A percentile compares a stretch with the other conserved stretches of the same genome.
These are phyloP conservation scores for Populus tremula DNA, from an alignment of 345 rosid genomes.

Conservation along the genomic window DNA sequence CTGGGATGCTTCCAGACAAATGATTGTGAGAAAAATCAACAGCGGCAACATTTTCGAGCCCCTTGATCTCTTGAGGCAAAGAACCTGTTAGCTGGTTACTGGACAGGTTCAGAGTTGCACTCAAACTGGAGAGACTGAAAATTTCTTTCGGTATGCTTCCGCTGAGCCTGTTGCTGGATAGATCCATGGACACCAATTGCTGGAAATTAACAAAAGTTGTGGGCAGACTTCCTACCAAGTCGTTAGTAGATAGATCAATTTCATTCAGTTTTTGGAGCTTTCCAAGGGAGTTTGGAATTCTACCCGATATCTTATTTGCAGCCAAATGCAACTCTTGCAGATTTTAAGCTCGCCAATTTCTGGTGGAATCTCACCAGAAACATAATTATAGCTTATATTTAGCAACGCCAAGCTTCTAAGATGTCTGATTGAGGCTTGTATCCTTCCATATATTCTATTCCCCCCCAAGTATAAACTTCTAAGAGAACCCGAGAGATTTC, in stretches of 20 bases:
- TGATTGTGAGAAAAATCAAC: constrained; percentile 45
- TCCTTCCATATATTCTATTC: constrained; percentile 32
- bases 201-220: constrained; percentile 38
- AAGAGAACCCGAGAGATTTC: constrained; percentile 38
- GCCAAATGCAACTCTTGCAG: constrained; percentile 42
- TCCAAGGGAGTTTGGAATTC: constrained; percentile 39
- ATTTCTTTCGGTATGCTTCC: constrained; percentile 47
- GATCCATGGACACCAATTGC: constrained; percentile 38
- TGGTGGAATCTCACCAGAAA: constrained; percentile 43
- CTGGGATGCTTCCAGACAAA: constrained; percentile 42
- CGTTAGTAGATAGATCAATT: constrained; percentile 45
- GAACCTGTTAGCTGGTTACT: constrained; percentile 37
- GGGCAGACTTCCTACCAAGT: constrained; percentile 40
- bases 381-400: constrained; percentile 36
- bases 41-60: constrained; percentile 31
- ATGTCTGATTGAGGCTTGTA: constrained; percentile 35
- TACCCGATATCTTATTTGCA: constrained; percentile 37
- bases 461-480: constrained; percentile 37
- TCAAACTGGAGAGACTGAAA: constrained; percentile 41
- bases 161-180: constrained; percentile 45
- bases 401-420: constrained; percentile 41
- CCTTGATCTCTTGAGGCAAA: constrained; percentile 34
- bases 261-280: constrained; percentile 35
- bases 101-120: constrained; percentile 37
- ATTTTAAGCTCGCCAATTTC: constrained; percentile 35